phyloP scores from a whole-genome alignment of 257 asterid genomes.

The Solanum lignicaule region DNA sequence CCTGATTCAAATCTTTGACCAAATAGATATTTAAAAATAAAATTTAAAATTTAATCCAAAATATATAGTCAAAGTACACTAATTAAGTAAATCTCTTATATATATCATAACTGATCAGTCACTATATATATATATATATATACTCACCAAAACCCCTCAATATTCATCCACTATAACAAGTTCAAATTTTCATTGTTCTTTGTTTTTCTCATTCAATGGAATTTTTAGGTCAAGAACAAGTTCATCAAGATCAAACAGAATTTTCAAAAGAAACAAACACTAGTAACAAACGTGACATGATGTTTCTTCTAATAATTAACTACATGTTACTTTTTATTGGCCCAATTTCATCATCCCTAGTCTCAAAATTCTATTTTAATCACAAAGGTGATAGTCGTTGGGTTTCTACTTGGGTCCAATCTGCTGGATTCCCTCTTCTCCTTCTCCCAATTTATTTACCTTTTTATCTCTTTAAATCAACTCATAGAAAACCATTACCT shows the following conservation, averaged over 20 bases:
- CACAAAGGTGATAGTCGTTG: constrained; percentile 62
- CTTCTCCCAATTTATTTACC: constrained; percentile 33
- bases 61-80: no score
- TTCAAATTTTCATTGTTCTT: background rate
- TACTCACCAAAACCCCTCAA: background rate
- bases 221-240: background rate
- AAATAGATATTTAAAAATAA: background rate
- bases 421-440: constrained; percentile 64
- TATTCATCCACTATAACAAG: background rate
- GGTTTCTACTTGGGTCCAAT: constrained; percentile 63
- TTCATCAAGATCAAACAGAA: background rate
- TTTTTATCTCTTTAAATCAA: constrained; percentile 7
- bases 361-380: constrained; percentile 54
- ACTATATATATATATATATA: background rate
- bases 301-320: constrained; percentile 23
- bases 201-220: background rate
- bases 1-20: background rate
- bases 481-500: constrained; percentile 33
- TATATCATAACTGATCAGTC: no score
- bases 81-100: no score
- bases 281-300: constrained; percentile 6
- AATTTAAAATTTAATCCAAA: no score
- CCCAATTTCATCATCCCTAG: constrained; percentile 31
- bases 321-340: constrained; percentile 35
- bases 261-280: constrained; percentile 2